Conservation (phyloP, 208 protist species). For the Plasmodiophora brassicae region DNA sequence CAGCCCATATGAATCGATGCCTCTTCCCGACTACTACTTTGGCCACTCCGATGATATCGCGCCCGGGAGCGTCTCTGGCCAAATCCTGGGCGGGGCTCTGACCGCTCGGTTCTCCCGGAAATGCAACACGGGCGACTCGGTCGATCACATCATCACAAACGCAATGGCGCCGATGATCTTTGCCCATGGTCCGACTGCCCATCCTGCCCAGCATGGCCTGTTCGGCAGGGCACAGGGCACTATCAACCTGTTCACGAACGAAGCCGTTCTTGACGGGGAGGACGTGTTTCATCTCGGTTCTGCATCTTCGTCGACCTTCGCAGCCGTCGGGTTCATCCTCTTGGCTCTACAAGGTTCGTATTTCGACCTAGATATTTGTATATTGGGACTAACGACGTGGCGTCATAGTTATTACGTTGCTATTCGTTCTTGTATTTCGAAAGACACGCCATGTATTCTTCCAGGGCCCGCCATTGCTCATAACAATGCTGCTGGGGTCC, state of each 20-base stretch:
- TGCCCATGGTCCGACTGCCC: background rate
- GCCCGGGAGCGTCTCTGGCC: background rate
- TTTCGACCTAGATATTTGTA: background rate
- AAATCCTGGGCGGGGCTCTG: background rate
- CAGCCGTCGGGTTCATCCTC: background rate
- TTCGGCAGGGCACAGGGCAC: background rate
- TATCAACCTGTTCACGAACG: background rate
- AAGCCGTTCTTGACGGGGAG: background rate
- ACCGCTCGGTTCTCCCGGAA: background rate
- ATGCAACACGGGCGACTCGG: background rate
- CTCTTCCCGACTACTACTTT: background rate
- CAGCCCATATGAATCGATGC: background rate
- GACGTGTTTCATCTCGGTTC: background rate
- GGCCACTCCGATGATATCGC: background rate
- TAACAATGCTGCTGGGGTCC: background rate
- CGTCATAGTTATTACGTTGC: background rate
- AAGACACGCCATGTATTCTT: background rate
- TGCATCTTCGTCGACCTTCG: background rate
- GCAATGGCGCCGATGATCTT: slow-evolving; percentile 4
- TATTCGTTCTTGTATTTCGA: background rate
- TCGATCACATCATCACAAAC: background rate
- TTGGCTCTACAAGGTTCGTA: background rate
- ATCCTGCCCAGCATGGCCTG: background rate
- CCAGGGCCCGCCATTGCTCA: background rate
- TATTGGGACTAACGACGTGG: background rate